These are phyloP conservation scores for Irineochytrium annulatum DNA, from an alignment of 192 early-diverging fungal genomes.

Conservation along the genomic window DNA sequence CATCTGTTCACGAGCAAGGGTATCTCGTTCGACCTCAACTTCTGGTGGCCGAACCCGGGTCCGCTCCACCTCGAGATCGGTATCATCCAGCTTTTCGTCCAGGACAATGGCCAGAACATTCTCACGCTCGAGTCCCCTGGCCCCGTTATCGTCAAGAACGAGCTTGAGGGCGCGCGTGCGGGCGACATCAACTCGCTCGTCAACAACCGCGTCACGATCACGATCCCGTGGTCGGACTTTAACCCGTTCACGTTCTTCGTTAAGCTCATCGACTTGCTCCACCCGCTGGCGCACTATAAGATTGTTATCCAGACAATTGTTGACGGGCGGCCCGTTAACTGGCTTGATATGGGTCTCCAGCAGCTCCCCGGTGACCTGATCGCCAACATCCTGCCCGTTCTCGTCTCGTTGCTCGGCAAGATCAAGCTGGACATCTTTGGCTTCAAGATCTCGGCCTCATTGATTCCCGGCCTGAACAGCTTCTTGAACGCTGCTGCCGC, in stretches of 20 bases:
- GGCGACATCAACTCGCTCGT: neutral
- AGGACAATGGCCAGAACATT: neutral
- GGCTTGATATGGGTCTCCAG: neutral
- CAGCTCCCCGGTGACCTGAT: neutral
- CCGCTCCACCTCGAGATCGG: constrained; percentile 5
- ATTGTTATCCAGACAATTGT: constrained; percentile 2
- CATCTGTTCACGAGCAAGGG: neutral
- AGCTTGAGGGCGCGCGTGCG: neutral
- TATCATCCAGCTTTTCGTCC: neutral
- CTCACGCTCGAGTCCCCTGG: constrained; percentile 3
- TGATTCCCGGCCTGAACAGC: constrained; percentile 1
- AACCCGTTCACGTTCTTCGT: constrained; percentile 4
- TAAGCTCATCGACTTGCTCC: neutral
- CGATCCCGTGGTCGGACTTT: neutral
- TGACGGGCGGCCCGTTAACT: neutral
- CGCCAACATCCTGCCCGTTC: neutral
- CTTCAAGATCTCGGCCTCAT: neutral
- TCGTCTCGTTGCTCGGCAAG: neutral
- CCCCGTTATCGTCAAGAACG: constrained; percentile 3
- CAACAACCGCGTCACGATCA: constrained; percentile 7
- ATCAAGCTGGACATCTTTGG: constrained; percentile 1
- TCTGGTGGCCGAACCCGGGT: constrained; percentile 3
- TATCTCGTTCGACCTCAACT: neutral
- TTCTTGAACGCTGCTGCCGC: neutral
- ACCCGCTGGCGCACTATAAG: constrained; percentile 7